Evolutionary conservation across 371 early-diverging fungal genomes (phyloP), one percentile per base, ranked within the genome.

Genomic region (Rhizopus sp.): DNA sequence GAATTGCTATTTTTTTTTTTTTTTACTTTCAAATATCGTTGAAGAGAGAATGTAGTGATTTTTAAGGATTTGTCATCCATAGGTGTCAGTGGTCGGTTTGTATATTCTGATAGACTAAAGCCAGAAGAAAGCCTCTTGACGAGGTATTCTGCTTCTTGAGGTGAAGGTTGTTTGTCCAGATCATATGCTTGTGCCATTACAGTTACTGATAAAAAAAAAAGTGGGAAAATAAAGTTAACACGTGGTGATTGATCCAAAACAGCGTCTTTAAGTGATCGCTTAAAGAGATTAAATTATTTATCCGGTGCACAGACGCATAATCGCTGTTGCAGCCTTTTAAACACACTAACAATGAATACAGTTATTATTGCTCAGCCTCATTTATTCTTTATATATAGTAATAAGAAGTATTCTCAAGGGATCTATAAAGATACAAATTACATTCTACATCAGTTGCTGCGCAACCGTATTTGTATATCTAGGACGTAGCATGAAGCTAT

Each of bases 1-100:
- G 17, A 2, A 6, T 17, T 12, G 0, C 7, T 42, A 1, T 1
- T 16, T 29, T 15, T 42, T 30, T 6, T 31, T 47, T 48, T 33
- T 31, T 47, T 49, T 63, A 82, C 89, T 72, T 86, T 87, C 32
- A 89, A 63, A 44, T 79, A 81, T 50, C 86, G 85, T 68, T 88
- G 88, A 31, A 88, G 67, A 7, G 81, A 72, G 58, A 87, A 90
- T 1, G 84, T 80, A 7, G 88, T 79, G 48, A 82, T 77, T 66
- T 88, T 89, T 6, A 84, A 60, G 1, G 75, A 72, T 49, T 76
- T 77, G 44, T 82, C 83, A 58, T 85, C 86, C 57, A 75, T 80
- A 8, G 80, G 54, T 7, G 59, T 48, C n/a, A 62, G 30, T 5
- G 50, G 49, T 16, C 45, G 55, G n/a, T 55, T 33, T 7, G 56